Conservation (phyloP, 768 basidiomycete genomes). For the Podaxis carcinomalis region DNA sequence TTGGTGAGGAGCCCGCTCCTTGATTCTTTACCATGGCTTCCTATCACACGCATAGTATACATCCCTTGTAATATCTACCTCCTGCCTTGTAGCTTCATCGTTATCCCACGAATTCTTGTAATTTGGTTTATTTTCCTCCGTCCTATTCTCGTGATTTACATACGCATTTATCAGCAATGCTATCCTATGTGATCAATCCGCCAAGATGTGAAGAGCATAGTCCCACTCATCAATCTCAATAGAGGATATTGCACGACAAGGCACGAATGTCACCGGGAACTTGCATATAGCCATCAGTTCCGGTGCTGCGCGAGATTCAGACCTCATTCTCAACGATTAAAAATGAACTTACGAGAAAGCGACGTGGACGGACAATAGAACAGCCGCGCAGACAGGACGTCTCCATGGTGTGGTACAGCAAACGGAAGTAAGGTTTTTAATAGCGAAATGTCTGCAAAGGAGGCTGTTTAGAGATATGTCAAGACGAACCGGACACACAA, state of each 20-base stretch:
- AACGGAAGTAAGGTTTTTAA: neutral
- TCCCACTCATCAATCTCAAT: conserved; percentile 45
- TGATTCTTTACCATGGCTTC: conserved; percentile 21
- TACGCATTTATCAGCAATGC: neutral
- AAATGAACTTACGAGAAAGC: conserved; percentile 23
- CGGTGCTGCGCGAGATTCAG: neutral
- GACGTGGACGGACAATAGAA: conserved; percentile 35
- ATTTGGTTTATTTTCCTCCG: neutral
- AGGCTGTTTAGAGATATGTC: neutral
- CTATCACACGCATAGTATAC: no score
- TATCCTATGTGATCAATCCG: neutral
- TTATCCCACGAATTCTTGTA: neutral
- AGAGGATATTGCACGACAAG: conserved; percentile 48
- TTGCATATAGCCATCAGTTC: neutral
- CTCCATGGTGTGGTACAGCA: neutral
- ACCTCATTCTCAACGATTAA: neutral
- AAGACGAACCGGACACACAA: neutral
- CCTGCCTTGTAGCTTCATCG: neutral
- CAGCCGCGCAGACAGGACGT: conserved; percentile 38
- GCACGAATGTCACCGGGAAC: conserved; percentile 43
- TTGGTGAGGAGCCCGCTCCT: conserved; percentile 56
- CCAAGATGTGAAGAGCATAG: conserved; percentile 47
- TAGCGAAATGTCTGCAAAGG: neutral
- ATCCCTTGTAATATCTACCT: neutral
- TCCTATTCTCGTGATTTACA: neutral